phyloP scores from a whole-genome alignment of 2,329 filamentous ascomycete genomes.

The Leptographium lundbergii region DNA sequence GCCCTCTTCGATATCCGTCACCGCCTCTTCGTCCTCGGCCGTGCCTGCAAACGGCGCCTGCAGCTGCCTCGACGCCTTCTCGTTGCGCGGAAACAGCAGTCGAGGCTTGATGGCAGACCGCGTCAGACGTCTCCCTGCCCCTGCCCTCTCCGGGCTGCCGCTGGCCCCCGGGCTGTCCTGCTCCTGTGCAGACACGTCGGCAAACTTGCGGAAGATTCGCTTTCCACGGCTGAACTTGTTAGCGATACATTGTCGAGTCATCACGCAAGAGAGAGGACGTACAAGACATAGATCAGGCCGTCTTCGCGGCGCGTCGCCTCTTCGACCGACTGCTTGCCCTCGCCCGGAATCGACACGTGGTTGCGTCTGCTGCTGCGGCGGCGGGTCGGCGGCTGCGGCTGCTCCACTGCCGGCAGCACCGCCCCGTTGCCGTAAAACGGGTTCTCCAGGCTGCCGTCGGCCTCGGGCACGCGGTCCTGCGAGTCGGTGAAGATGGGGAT shows the following conservation, averaged over 20 bases:
- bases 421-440: slow-evolving; percentile 50
- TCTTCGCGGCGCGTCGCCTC: slow-evolving; percentile 53
- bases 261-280: slow-evolving; percentile 51
- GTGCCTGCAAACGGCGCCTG: slow-evolving; percentile 12
- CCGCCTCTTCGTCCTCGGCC: slow-evolving; percentile 45
- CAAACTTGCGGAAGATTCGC: slow-evolving; percentile 62
- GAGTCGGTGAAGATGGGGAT: slow-evolving; percentile 70
- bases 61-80: slow-evolving; percentile 21
- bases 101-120: slow-evolving; percentile 61
- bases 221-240: slow-evolving; percentile 55
- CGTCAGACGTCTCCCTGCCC: slow-evolving; percentile 33
- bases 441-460: slow-evolving; percentile 54
- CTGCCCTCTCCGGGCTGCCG: slow-evolving; percentile 11
- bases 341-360: slow-evolving; percentile 40
- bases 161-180: slow-evolving; percentile 11
- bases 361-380: slow-evolving; percentile 44
- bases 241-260: slow-evolving; percentile 11
- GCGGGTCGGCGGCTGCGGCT: slow-evolving; percentile 17
- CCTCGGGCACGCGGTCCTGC: slow-evolving; percentile 60
- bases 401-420: slow-evolving; percentile 8
- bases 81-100: slow-evolving; percentile 51
- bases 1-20: slow-evolving; percentile 44
- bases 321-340: slow-evolving; percentile 46
- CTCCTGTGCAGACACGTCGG: slow-evolving; percentile 16
- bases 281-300: slow-evolving; percentile 68